Evolutionary conservation across 495 filamentous ascomycete genomes (phyloP).

Genomic region (Recurvomyces mirabilis): DNA sequence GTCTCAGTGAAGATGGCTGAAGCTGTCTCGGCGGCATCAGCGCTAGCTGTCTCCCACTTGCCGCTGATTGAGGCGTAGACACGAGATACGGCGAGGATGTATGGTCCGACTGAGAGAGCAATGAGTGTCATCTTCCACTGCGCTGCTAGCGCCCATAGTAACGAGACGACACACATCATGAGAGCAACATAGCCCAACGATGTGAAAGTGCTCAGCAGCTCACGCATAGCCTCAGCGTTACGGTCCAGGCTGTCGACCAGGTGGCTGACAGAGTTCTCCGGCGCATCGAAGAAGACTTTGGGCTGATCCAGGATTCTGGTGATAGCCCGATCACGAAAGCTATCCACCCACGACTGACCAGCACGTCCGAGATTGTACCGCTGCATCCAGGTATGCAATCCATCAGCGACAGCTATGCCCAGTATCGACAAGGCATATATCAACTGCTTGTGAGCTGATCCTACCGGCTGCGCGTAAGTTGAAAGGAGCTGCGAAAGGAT

Average conservation of each 20-base stretch:
- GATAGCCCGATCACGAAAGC: conserved; percentile 56
- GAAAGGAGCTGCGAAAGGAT: conserved; percentile 62
- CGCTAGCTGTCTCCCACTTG: conserved; percentile 59
- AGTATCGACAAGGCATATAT: conserved; percentile 64
- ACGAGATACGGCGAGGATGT: conserved; percentile 54
- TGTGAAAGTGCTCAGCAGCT: conserved; percentile 66
- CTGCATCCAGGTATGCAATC: conserved; percentile 49
- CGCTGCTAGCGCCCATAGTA: conserved; percentile 62
- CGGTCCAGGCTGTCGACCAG: conserved; percentile 65
- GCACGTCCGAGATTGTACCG: conserved; percentile 59
- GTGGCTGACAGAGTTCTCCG: conserved; percentile 49
- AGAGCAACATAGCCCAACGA: conserved; percentile 54
- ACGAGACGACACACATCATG: conserved; percentile 51
- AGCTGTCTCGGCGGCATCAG: conserved; percentile 44
- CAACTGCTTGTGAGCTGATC: conserved; percentile 37
- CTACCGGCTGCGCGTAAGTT: conserved; percentile 48
- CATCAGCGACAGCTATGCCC: conserved; percentile 55
- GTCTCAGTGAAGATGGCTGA: conserved; percentile 62
- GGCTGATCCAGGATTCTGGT: conserved; percentile 67
- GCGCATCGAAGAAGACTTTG: conserved; percentile 68
- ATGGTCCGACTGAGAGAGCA: conserved; percentile 54
- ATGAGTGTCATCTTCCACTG: conserved; percentile 80
- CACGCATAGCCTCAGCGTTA: conserved; percentile 79
- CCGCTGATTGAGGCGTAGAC: conserved; percentile 50
- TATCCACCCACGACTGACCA: conserved; percentile 71